phyloP scores from a whole-genome alignment of 2,329 filamentous ascomycete genomes.

The Cladosporium colombiae region DNA sequence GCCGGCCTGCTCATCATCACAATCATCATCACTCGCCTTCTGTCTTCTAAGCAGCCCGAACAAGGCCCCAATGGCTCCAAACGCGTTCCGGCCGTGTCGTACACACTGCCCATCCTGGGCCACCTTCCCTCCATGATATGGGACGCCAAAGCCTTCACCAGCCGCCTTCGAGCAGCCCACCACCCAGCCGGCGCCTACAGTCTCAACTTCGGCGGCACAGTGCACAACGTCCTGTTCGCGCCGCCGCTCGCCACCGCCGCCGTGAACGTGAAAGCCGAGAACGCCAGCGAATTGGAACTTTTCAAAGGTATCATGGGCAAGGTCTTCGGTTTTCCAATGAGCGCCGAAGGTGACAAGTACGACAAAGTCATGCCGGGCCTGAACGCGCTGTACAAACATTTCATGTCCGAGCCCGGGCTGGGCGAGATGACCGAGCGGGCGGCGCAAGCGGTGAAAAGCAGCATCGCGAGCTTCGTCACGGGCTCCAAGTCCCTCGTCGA shows the following conservation, averaged over 20 bases:
- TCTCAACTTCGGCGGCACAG: conserved; percentile 52
- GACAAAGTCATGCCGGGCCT: conserved; percentile 42
- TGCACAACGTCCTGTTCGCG: conserved; percentile 53
- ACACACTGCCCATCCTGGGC: conserved; percentile 61
- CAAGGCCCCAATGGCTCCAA: conserved; percentile 27
- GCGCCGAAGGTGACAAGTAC: conserved; percentile 37
- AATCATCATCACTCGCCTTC: conserved; percentile 24
- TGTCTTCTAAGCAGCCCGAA: conserved; percentile 20
- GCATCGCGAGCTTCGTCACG: conserved; percentile 59
- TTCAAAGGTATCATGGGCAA: conserved; percentile 32
- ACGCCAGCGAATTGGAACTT: conserved; percentile 34
- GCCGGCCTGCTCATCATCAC: conserved; percentile 26
- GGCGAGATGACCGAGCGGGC: conserved; percentile 43
- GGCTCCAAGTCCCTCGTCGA: conserved; percentile 62
- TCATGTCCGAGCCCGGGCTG: conserved; percentile 52
- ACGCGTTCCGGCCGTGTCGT: conserved; percentile 53
- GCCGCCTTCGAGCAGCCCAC: conserved; percentile 42
- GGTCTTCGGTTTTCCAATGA: conserved; percentile 46
- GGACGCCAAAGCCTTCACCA: conserved; percentile 48
- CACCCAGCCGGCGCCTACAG: conserved; percentile 46
- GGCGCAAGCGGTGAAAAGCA: conserved; percentile 44
- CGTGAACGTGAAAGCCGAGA: conserved; percentile 40
- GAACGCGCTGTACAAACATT: conserved; percentile 38
- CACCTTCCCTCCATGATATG: conserved; percentile 55
- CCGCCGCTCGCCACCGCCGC: conserved; percentile 49